Evolutionary conservation across 2,329 filamentous ascomycete genomes (phyloP).

Genomic region (Pseudopyrenochaeta lycopersici): DNA sequence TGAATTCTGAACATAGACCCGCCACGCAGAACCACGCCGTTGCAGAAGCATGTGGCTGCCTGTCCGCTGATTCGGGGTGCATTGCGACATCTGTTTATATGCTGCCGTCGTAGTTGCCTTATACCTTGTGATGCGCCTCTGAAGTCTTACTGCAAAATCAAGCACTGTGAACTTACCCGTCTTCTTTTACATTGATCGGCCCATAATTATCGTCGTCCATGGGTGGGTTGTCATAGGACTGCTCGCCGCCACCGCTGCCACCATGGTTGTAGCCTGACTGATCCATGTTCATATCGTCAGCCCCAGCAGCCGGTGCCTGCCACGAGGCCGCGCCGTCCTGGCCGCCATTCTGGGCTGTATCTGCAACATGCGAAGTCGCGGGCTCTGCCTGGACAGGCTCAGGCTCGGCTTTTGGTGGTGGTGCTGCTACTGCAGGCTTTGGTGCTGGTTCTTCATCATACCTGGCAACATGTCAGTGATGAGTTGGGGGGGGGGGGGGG

Average conservation of each 20-base stretch:
- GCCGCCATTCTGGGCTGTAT: constrained; percentile 20
- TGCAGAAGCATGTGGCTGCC: neutral
- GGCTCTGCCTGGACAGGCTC: constrained; percentile 30
- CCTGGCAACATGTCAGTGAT: constrained; percentile 39
- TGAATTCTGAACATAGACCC: neutral
- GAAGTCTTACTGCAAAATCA: constrained; percentile 4
- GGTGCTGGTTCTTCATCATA: constrained; percentile 52
- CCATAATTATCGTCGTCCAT: constrained; percentile 55
- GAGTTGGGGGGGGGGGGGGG: neutral
- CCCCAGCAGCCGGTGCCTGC: constrained; percentile 25
- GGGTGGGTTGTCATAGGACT: constrained; percentile 40
- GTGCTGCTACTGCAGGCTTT: constrained; percentile 36
- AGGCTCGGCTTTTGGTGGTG: constrained; percentile 28
- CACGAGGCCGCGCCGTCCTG: constrained; percentile 26
- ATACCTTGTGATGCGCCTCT: constrained; percentile 37
- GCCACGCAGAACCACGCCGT: constrained; percentile 4
- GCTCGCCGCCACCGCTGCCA: constrained; percentile 35
- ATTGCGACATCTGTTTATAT: neutral
- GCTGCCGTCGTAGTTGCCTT: constrained; percentile 1
- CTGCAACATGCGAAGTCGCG: constrained; percentile 23
- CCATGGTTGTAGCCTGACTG: constrained; percentile 34
- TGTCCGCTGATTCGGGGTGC: neutral
- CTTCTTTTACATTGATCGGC: constrained; percentile 81
- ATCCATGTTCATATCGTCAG: constrained; percentile 43
- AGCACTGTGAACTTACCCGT: constrained; percentile 74